Base-by-base conservation (phyloP, 2,329 filamentous ascomycete species). In the Pseudogymnoascus sp. region DNA sequence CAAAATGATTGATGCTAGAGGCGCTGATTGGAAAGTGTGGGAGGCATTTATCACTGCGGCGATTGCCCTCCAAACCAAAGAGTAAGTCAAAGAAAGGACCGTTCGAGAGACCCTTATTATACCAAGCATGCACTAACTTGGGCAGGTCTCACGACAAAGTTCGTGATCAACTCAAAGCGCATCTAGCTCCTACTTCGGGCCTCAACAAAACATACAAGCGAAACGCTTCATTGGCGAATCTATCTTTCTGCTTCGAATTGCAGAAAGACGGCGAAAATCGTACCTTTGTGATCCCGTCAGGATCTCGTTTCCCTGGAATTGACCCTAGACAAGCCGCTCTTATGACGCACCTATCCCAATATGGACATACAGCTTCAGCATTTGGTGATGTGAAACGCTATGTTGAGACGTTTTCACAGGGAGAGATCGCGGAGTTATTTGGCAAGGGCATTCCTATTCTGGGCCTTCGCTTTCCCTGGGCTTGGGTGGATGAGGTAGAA, bases 11-110 rank as follows among this genome's bases (percentile, higher is more conserved):
- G 71, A 74, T 62, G 62, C 69, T 40, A 64, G 68, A 60, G 67
- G 72, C 36, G 67, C 69, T 64, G 73, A 75, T 53, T 75, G 71
- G 71, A 64, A 69, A 18, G 70, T 75, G 3, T 75, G 73, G 73
- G 64, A 70, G 42, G 67, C 69, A 4, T 72, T 69, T 40, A 67
- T 73, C 37, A 59, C 62, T 23, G 71, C 72, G 10, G 70, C 70
- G 37, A 63, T 65, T 21, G 64, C 69, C 31, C 62, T 72, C 12
- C 62, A 65, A 40, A 60, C 50, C 23, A 44, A 65, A 34, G 63
- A 67, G 72, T 73, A 67, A 68, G 71, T 46, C 4, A 40, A 31
- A 42, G 4, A n/a, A 25, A 25, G 8, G 8, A n/a, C 21, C 18
- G 8, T 50, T n/a, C 31, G 25, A 69, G 69, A 56, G 46, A 65